Conservation (phyloP, 495 filamentous ascomycete genomes). For the Tuber aestivum region DNA sequence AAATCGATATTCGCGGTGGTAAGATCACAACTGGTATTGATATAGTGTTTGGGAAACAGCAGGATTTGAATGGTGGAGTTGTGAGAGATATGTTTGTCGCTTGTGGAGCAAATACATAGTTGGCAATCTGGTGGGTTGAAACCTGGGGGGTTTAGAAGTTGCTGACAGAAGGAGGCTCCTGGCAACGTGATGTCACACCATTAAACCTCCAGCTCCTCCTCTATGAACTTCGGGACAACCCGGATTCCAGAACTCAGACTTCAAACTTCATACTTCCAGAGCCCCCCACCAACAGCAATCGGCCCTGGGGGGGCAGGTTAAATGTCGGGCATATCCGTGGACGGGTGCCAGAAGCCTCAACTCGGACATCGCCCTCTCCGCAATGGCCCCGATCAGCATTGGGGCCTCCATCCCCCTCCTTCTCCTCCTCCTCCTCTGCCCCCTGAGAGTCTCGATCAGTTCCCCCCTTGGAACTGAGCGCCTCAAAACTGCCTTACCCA, state of each 20-base stretch:
- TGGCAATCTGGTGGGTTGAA: not conserved
- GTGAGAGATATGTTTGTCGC: not conserved
- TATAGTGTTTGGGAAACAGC: too few species aligned
- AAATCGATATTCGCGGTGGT: not conserved
- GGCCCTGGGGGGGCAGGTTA: not conserved
- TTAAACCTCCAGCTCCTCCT: not conserved
- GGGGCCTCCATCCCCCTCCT: not conserved
- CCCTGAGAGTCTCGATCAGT: conserved; percentile 21
- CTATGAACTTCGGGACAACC: not conserved
- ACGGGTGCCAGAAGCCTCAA: not conserved
- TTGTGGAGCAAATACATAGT: not conserved
- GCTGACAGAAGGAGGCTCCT: not conserved
- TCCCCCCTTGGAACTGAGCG: conserved; percentile 31
- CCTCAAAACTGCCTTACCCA: conserved; percentile 16
- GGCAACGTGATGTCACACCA: not conserved
- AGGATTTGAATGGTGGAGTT: not conserved
- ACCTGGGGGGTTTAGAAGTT: not conserved
- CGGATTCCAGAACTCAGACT: not conserved
- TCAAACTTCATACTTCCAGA: not conserved
- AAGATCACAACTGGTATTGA: not conserved
- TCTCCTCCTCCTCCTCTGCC: conserved; percentile 8
- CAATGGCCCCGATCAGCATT: not conserved
- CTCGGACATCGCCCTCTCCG: not conserved
- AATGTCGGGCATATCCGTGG: conserved; percentile 2
- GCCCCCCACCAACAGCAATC: conserved; percentile 8